phyloP scores from a whole-genome alignment of 192 early-diverging fungal genomes.

The Backusella westeae region DNA sequence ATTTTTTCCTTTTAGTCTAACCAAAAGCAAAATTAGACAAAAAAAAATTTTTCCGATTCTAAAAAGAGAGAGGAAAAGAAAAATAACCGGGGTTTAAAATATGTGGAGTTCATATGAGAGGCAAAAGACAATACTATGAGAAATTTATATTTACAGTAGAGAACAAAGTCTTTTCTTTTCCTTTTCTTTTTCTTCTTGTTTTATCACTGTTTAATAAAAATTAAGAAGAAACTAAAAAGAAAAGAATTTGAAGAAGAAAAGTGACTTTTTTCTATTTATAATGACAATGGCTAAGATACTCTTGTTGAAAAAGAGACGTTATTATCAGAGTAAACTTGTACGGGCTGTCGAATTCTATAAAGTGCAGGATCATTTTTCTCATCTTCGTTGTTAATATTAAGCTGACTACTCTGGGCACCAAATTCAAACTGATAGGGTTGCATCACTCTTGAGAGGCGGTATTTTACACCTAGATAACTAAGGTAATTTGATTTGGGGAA shows the following conservation, averaged over 20 bases:
- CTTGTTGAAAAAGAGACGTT: not conserved
- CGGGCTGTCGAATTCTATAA: not conserved
- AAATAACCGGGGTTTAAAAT: not conserved
- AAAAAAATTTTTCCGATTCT: no score
- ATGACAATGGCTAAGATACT: not conserved
- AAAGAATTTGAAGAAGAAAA: not conserved
- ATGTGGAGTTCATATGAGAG: conserved; percentile 1
- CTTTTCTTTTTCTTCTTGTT: not conserved
- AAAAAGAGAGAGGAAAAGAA: no score
- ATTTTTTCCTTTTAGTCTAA: no score
- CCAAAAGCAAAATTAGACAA: no score
- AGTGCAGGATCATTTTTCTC: not conserved
- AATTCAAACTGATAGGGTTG: conserved; percentile 20
- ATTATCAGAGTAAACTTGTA: conserved; percentile 1
- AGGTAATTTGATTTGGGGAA: conserved; percentile 32
- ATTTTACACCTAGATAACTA: conserved; percentile 33
- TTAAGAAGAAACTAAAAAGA: not conserved
- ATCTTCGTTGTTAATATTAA: not conserved
- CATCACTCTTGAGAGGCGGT: conserved; percentile 25
- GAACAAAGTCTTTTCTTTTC: not conserved
- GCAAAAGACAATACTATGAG: not conserved
- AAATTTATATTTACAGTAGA: conserved; percentile 5
- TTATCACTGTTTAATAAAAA: not conserved
- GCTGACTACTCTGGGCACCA: not conserved
- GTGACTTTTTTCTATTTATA: not conserved